Conservation (phyloP, 2,329 filamentous ascomycete genomes). For the Myriosclerotinia scirpicola region DNA sequence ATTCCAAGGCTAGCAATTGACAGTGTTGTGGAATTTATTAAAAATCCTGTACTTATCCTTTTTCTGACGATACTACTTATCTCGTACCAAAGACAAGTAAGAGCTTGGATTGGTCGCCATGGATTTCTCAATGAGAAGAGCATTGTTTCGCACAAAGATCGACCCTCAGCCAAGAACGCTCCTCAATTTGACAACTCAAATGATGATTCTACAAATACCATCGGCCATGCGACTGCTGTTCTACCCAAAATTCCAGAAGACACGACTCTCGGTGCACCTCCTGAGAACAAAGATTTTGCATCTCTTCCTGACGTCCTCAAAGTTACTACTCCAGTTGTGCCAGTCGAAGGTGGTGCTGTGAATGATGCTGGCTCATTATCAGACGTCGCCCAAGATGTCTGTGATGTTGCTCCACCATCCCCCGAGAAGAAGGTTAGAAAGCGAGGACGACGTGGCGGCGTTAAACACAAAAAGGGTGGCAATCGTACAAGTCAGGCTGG, state of each 20-base stretch:
- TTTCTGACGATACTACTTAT: conserved; percentile 41
- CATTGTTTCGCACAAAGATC: conserved; percentile 30
- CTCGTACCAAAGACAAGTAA: conserved; percentile 33
- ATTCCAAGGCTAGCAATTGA: conserved; percentile 52
- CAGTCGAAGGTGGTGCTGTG: conserved; percentile 4
- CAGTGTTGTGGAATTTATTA: conserved; percentile 55
- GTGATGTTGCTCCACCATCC: conserved; percentile 35
- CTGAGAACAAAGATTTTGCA: not conserved
- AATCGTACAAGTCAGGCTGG: conserved; percentile 50
- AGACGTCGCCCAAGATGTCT: conserved; percentile 8
- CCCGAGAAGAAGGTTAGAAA: conserved; percentile 58
- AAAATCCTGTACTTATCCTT: conserved; percentile 47
- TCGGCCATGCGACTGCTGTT: not conserved
- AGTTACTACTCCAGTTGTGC: not conserved
- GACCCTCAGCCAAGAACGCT: conserved; percentile 1
- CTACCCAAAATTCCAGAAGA: conserved; percentile 11
- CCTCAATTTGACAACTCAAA: conserved; percentile 22
- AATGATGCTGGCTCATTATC: conserved; percentile 5
- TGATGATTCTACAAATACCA: not conserved
- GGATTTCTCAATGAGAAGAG: conserved; percentile 12
- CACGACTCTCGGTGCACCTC: not conserved
- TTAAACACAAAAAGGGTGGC: conserved; percentile 58
- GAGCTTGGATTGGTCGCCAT: conserved; percentile 40
- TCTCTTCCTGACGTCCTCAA: not conserved
- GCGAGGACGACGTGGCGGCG: conserved; percentile 69